A percentile compares a stretch with the other conserved stretches of the same genome.
Conservation (phyloP, 2,329 filamentous ascomycete genomes). For the Elsinoe australis region DNA sequence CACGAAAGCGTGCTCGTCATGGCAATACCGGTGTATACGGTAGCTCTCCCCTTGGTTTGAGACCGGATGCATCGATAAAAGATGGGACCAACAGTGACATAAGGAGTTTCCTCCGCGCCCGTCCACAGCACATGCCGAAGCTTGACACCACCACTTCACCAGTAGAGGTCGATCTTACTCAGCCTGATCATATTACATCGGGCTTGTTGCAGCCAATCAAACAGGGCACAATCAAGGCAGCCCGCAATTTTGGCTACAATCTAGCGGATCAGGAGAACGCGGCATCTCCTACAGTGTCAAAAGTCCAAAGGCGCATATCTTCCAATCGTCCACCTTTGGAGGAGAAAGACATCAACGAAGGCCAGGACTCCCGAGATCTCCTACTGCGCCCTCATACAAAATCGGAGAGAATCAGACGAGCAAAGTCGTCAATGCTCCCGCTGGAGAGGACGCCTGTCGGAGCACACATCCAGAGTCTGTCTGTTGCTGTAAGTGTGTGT, state of each 20-base stretch:
- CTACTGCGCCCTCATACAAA: constrained; percentile 18
- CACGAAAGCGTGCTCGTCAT: not conserved
- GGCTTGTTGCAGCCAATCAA: too few relatives aligned
- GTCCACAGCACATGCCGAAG: too few relatives aligned
- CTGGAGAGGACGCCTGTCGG: constrained; percentile 33
- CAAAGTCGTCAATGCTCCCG: constrained; percentile 33
- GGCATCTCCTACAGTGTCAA: not conserved
- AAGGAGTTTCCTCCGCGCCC: not conserved
- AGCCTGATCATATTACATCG: too few relatives aligned
- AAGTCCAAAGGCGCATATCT: not conserved
- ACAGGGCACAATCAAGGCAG: too few relatives aligned
- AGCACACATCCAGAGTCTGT: constrained; percentile 25
- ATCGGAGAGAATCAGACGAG: constrained; percentile 22
- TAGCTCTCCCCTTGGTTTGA: too few relatives aligned
- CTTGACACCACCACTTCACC: too few relatives aligned
- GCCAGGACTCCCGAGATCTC: constrained; percentile 14
- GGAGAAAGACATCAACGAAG: constrained; percentile 4
- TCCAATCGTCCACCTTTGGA: not conserved
- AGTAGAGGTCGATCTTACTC: too few relatives aligned
- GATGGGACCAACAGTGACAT: constrained; percentile 5
- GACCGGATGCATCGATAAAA: not conserved
- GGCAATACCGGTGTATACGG: not conserved
- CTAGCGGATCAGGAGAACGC: not conserved
- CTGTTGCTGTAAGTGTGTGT: not conserved
- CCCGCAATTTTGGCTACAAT: too few relatives aligned